phyloP scores from a whole-genome alignment of 805 yeast species.

The Metschnikowia kofuensis region DNA sequence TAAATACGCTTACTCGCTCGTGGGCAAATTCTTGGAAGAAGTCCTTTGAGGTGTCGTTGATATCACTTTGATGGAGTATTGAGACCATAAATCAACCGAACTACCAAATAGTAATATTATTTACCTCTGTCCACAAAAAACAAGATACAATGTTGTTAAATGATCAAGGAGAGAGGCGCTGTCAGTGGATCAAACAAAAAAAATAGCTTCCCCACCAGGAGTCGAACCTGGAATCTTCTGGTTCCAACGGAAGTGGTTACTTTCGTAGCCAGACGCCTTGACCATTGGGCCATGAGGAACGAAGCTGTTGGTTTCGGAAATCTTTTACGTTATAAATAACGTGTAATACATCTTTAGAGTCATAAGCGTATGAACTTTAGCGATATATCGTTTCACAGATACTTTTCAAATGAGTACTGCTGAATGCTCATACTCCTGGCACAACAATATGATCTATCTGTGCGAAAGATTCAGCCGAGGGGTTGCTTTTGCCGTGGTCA shows the following conservation, averaged over 20 bases:
- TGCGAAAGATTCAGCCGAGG: too few relatives aligned
- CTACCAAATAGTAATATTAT: too few relatives aligned
- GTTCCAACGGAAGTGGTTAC: slow-evolving; percentile 47
- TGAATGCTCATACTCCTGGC: too few relatives aligned
- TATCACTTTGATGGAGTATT: too few relatives aligned
- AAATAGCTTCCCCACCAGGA: slow-evolving; percentile 49
- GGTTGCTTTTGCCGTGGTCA: too few relatives aligned
- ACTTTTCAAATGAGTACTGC: too few relatives aligned
- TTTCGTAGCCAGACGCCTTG: slow-evolving; percentile 74
- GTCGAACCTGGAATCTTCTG: slow-evolving; percentile 57
- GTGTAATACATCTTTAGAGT: too few relatives aligned
- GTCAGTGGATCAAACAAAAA: slow-evolving; percentile 22
- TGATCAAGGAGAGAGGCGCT: background rate
- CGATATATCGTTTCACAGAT: too few relatives aligned
- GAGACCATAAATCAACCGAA: too few relatives aligned
- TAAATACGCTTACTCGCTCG: slow-evolving; percentile 18
- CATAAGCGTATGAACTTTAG: too few relatives aligned
- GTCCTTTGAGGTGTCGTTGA: slow-evolving; percentile 1
- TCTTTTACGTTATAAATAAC: too few relatives aligned
- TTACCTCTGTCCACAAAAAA: background rate
- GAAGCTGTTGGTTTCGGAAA: slow-evolving; percentile 25
- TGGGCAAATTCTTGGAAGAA: slow-evolving; percentile 19
- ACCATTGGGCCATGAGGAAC: slow-evolving; percentile 76
- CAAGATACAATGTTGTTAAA: background rate
- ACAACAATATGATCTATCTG: too few relatives aligned